phyloP scores from a whole-genome alignment of 2,329 filamentous ascomycete genomes.

The Capronia coronata region DNA sequence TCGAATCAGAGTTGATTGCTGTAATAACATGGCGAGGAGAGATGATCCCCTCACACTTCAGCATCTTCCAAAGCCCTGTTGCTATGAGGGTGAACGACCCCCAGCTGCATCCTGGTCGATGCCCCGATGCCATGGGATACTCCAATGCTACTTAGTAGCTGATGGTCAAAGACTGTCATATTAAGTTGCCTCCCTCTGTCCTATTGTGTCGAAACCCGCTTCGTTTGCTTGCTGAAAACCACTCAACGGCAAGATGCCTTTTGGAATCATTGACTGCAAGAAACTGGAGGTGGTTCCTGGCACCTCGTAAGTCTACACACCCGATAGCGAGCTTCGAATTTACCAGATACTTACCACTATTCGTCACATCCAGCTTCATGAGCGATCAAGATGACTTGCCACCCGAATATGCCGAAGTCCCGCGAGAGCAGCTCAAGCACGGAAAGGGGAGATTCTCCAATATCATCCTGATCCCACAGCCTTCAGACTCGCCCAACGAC shows the following conservation, averaged over 20 bases:
- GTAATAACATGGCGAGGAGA: background rate
- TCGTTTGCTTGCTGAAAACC: background rate
- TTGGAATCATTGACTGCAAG: conserved; percentile 31
- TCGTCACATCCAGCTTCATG: conserved; percentile 20
- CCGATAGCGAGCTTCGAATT: background rate
- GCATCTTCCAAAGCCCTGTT: no score
- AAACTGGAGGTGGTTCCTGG: conserved; percentile 31
- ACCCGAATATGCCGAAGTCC: conserved; percentile 40
- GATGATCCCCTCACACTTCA: background rate
- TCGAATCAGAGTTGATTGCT: background rate
- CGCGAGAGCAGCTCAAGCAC: conserved; percentile 29
- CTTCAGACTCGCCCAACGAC: conserved; percentile 30
- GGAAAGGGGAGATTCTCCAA: conserved; percentile 28
- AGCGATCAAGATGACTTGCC: conserved; percentile 39
- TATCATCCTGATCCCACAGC: conserved; percentile 28
- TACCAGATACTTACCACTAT: background rate
- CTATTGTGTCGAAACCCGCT: no score
- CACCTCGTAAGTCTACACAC: conserved; percentile 20
- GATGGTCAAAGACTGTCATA: background rate
- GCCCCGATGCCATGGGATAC: background rate
- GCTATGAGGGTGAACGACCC: background rate
- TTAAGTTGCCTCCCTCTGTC: background rate
- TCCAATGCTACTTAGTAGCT: background rate
- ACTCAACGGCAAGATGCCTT: conserved; percentile 25
- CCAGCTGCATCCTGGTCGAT: background rate